Evolutionary conservation across 306 rosid genomes (phyloP), one percentile per base, ranked within the genome.

Genomic region (Sicyos baderoa): DNA sequence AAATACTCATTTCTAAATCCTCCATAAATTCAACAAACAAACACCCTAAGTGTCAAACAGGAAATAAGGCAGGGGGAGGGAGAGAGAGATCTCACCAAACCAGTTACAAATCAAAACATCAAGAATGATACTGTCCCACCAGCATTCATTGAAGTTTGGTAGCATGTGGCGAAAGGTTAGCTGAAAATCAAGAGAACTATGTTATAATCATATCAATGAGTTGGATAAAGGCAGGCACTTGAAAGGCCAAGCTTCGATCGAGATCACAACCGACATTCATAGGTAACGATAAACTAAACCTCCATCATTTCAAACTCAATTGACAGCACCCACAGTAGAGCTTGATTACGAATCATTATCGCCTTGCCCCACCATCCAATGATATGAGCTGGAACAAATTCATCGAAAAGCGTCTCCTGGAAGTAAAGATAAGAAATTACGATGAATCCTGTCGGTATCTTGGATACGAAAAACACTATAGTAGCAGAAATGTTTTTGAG

Each of bases 291-390:
- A 74, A 35, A 49, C 45, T 75, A 27, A 76, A 94, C 99, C 97
- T 94, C 99, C 97, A 94, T 83, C 75, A 85, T 22, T 84, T 94
- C 99, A 75, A 94, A 94, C 64, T 96, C 99, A 37, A 94, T 81
- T 4, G 99, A 94, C 19, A 94, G 76, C 69, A 88, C 91, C 99
- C 99, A 94, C 44, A 94, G 85, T 81, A 94, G 97, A 45, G 97
- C 95, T 76, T 94, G 99, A 78, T 94, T 94, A 47, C 99, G 99
- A 71, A 94, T 88, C 96, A 94, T 75, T 80, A 94, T 94, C 44
- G 99, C 99, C 75, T 94, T 94, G 6, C 99, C 97, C 99, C 99
- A 94, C 99, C 99, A 94, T 19, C 99, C 99, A 79, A 94, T 87
- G 54, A 94, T 86, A 81, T 94, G 99, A 79, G 99, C 99, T 2